Percentiles rank a stretch among this genome's conserved stretches.
Evolutionary conservation across 768 basidiomycete species (phyloP).

Genomic region (Mycena galericulata): DNA sequence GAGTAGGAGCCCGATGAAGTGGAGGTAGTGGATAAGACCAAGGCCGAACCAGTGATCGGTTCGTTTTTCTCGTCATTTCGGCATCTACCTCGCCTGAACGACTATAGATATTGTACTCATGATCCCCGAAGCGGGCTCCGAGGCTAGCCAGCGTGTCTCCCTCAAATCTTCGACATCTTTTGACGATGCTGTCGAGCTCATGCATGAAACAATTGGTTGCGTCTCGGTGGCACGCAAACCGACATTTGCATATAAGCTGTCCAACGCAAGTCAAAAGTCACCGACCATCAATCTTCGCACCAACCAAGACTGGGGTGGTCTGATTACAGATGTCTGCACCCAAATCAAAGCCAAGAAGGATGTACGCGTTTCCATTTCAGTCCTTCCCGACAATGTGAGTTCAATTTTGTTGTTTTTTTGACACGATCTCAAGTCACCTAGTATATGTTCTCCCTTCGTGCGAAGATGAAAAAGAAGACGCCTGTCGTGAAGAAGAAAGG

Average conservation of each 20-base stretch:
- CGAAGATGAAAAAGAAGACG: conserved; percentile 9
- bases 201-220: conserved; percentile 12
- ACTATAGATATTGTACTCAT: conserved; percentile 4
- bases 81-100: not conserved
- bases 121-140: conserved; percentile 5
- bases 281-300: not conserved
- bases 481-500: not conserved
- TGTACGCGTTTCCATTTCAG: conserved; percentile 1
- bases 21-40: too few relatives aligned
- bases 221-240: conserved; percentile 2
- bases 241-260: conserved; percentile 3
- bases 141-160: not conserved
- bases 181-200: conserved; percentile 13
- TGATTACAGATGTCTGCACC: not conserved
- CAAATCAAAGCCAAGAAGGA: conserved; percentile 4
- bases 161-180: not conserved
- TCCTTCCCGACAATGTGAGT: conserved; percentile 17
- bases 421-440: conserved; percentile 6
- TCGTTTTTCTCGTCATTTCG: too few relatives aligned
- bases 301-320: conserved; percentile 10
- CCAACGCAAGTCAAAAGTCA: not conserved
- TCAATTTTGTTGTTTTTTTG: not conserved
- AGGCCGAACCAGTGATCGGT: too few relatives aligned
- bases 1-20: too few relatives aligned
- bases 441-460: conserved; percentile 14